Conservation (phyloP, 768 basidiomycete species). For the Pleurotus tuoliensis region DNA sequence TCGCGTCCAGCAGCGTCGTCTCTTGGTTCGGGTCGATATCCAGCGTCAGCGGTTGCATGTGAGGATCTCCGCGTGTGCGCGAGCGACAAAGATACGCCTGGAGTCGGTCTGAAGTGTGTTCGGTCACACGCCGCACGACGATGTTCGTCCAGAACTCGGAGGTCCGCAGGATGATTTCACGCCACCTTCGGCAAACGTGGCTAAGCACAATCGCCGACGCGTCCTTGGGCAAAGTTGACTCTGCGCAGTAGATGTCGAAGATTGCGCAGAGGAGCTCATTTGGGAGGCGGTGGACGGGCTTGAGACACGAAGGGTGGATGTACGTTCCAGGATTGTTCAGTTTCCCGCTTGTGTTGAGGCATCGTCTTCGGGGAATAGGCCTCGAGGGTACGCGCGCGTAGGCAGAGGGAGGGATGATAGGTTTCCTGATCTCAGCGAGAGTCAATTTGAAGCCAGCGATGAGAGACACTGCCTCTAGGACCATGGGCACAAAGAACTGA, state of each 20-base stretch:
- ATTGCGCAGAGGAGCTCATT: not conserved
- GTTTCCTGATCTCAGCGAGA: not conserved
- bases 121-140: not conserved
- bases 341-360: not conserved
- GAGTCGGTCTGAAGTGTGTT: not conserved
- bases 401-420: not conserved
- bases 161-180: not conserved
- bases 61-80: not conserved
- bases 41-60: not conserved
- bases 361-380: not conserved
- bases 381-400: not conserved
- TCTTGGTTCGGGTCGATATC: not conserved
- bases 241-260: not conserved
- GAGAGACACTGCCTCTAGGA: not conserved
- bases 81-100: not conserved
- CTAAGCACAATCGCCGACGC: not conserved
- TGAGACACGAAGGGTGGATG: not conserved
- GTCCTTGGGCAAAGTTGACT: not conserved
- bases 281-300: not conserved
- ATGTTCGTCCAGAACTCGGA: not conserved
- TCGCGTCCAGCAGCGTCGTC: not conserved
- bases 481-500: too few relatives aligned
- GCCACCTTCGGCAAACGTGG: slow-evolving; percentile 1
- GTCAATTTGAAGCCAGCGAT: not conserved
- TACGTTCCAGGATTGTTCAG: not conserved